Base-by-base conservation (phyloP, 208 protist species). In the Acanthamoeba healyi region DNA sequence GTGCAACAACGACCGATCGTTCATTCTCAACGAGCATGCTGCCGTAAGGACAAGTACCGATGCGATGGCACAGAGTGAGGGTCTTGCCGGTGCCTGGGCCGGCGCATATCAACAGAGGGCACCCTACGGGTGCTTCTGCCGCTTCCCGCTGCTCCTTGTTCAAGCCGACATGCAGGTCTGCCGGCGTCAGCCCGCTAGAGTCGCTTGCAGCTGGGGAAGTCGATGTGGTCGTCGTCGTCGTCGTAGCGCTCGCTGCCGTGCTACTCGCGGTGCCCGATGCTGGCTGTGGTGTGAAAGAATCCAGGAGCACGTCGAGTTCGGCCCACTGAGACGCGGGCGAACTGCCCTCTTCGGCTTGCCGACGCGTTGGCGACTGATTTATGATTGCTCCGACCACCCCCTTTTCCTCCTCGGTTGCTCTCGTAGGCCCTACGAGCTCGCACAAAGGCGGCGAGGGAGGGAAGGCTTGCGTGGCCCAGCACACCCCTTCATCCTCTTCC, bases 41-140 rank as follows among this genome's bases (percentile, higher is more conserved):
- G 22, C 0, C 9, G 56, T 7, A 24, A 63, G 9, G 49, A 19
- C 56, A 29, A 63, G 54, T 63, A 63, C 56, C 24, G 46, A 95
- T 95, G 42, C 94, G 56, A 65, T 67, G 70, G 51, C 81, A 89
- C 49, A 95, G 70, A 54, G 93, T 94, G 40, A 84, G 36, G 26
- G 94, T 95, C 38, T 95, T 95, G 22, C 94, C 94, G 22, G 89
- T 88, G 61, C 94, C 94, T 12, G 93, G 74, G 19, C 79, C 72
- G 34, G 93, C 93, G 61, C 77, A 82, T 4, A 94, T 44, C 51
- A 94, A 46, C 22, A 94, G 40, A 79, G 93, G 93, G 0, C 40
- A 32, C 0, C n/a, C 19, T 10, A 79, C 70, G 32, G 70, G 70
- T 24, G 70, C 70, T 24, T 79, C 40, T 10, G 40, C 40, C 15